Percentiles rank a stretch among this genome's conserved stretches.
Conservation (phyloP, 306 rosid species). For the Delonix regia region DNA sequence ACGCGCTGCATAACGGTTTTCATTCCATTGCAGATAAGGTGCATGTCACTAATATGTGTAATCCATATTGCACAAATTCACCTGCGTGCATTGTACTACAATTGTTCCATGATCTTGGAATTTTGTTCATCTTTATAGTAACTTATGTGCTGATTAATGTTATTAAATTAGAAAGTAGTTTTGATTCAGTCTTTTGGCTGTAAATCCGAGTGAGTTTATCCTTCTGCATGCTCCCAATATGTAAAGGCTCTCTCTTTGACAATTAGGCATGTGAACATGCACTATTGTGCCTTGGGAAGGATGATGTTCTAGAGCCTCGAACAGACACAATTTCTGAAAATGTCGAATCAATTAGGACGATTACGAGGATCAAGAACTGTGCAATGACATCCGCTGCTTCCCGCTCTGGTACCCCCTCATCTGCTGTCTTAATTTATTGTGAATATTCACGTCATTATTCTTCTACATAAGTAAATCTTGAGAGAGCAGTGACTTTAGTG, state of each 20-base stretch:
- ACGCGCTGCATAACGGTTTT: conserved; percentile 61
- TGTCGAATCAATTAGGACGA: conserved; percentile 43
- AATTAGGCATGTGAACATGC: conserved; percentile 79
- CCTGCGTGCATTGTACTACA: not conserved
- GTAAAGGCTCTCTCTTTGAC: conserved; percentile 28
- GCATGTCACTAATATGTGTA: not conserved
- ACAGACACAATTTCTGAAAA: conserved; percentile 35
- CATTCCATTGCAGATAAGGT: conserved; percentile 66
- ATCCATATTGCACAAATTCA: not conserved
- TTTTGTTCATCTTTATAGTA: not conserved
- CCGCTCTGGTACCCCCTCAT: conserved; percentile 59
- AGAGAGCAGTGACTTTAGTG: not conserved
- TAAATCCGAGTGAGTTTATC: not conserved
- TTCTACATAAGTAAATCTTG: conserved; percentile 13
- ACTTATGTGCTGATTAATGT: not conserved
- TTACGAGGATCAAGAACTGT: conserved; percentile 55
- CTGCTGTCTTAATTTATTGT: not conserved
- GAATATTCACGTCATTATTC: conserved; percentile 16
- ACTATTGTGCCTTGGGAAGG: conserved; percentile 44
- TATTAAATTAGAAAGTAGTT: not conserved
- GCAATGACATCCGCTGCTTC: conserved; percentile 62
- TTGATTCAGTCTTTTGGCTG: not conserved
- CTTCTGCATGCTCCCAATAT: conserved; percentile 3
- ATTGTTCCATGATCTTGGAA: not conserved
- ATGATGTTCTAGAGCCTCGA: conserved; percentile 44